Conservation (phyloP, 345 rosid genomes). For the Brassica cretica region DNA sequence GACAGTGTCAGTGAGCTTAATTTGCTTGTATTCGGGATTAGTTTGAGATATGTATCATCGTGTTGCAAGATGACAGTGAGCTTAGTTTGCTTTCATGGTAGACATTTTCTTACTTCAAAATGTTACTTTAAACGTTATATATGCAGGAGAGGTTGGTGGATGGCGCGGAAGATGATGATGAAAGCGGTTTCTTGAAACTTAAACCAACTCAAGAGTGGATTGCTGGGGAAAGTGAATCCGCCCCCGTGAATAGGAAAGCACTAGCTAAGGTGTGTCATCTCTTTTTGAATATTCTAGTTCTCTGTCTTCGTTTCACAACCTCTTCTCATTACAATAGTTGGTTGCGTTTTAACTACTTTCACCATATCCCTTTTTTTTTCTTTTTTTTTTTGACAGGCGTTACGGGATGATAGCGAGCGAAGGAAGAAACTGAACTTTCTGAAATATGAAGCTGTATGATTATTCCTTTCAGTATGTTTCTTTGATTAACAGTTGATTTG, state of each 20-base stretch:
- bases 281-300: neutral
- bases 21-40: neutral
- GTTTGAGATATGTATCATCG: neutral
- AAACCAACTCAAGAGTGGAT: conserved; percentile 74
- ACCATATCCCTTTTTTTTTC: conserved; percentile 27
- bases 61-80: neutral
- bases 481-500: conserved; percentile 4
- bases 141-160: conserved; percentile 41
- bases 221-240: conserved; percentile 53
- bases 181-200: conserved; percentile 76
- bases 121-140: neutral
- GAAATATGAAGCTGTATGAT: conserved; percentile 87
- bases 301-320: conserved; percentile 6
- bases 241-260: conserved; percentile 77
- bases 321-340: neutral
- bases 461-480: conserved; percentile 42
- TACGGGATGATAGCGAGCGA: conserved; percentile 73
- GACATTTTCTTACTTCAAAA: neutral
- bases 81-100: neutral
- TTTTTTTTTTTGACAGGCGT: conserved; percentile 53
- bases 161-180: conserved; percentile 42
- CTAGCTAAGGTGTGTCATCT: conserved; percentile 56
- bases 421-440: conserved; percentile 86
- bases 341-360: neutral
- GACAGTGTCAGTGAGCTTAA: neutral